These are phyloP conservation scores for Lenwebbia sp. DNA, from an alignment of 345 rosid genomes.

Conservation along the genomic window DNA sequence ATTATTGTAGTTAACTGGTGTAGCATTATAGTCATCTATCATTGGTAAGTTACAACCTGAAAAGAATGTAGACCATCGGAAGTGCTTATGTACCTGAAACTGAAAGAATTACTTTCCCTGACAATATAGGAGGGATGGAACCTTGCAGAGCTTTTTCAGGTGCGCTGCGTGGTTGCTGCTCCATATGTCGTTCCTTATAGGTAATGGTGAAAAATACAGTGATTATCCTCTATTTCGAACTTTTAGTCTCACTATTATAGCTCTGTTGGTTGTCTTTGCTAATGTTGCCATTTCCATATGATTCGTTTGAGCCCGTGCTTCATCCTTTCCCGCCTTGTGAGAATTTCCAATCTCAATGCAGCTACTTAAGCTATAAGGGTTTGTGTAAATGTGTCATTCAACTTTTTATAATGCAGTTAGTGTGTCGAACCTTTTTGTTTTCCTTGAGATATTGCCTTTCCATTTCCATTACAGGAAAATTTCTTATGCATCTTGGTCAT, in stretches of 20 bases:
- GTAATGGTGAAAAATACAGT: slow-evolving; percentile 15
- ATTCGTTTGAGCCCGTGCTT: background rate
- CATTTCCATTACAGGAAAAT: background rate
- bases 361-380: background rate
- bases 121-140: slow-evolving; percentile 83
- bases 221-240: background rate
- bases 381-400: background rate
- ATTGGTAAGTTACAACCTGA: background rate
- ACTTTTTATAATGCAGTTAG: background rate
- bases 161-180: slow-evolving; percentile 69
- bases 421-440: background rate
- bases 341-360: background rate
- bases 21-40: background rate
- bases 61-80: background rate
- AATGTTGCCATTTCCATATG: background rate
- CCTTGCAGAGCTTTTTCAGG: slow-evolving; percentile 71
- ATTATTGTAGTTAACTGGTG: background rate
- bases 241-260: background rate
- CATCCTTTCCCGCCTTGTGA: background rate
- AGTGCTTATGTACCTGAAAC: background rate
- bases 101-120: slow-evolving; percentile 1
- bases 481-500: background rate
- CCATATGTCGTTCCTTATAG: slow-evolving; percentile 95
- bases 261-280: background rate
- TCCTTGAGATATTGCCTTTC: background rate